Conservation (phyloP, 345 rosid genomes). For the Acer campestre region DNA sequence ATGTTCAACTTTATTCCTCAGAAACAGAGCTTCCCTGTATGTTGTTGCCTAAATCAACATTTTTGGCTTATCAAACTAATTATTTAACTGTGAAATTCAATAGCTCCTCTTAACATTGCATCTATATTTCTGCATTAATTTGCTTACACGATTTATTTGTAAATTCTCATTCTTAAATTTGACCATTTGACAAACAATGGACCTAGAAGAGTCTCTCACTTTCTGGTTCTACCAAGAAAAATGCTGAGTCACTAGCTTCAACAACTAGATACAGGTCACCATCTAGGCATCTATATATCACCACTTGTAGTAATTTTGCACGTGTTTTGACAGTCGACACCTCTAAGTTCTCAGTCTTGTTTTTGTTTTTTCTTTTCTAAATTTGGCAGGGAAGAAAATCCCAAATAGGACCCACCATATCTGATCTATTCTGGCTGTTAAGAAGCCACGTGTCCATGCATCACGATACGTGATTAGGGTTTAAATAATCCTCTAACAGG, state of each 20-base stretch:
- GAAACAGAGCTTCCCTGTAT: too few species aligned
- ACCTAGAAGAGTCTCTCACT: not conserved
- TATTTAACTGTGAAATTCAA: too few species aligned
- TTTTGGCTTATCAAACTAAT: too few species aligned
- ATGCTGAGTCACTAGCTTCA: not conserved
- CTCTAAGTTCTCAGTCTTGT: not conserved
- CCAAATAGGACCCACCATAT: not conserved
- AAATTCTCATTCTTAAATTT: not conserved
- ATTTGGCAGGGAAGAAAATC: not conserved
- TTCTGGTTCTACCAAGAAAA: not conserved
- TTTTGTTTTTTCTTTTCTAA: not conserved
- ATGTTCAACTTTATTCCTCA: too few species aligned
- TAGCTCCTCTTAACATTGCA: too few species aligned
- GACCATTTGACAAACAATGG: not conserved
- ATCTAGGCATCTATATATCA: not conserved
- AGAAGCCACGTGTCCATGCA: conserved; percentile 11
- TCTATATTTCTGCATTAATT: too few species aligned
- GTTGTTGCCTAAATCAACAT: too few species aligned
- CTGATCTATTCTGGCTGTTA: not conserved
- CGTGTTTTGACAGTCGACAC: conserved; percentile 3
- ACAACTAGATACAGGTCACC: not conserved
- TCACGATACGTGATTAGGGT: not conserved
- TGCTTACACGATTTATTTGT: too few species aligned
- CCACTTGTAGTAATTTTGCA: not conserved
- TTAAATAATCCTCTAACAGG: not conserved